These are phyloP conservation scores for Boletus mariae DNA, from an alignment of 1,284 basidiomycete species.

Conservation along the genomic window DNA sequence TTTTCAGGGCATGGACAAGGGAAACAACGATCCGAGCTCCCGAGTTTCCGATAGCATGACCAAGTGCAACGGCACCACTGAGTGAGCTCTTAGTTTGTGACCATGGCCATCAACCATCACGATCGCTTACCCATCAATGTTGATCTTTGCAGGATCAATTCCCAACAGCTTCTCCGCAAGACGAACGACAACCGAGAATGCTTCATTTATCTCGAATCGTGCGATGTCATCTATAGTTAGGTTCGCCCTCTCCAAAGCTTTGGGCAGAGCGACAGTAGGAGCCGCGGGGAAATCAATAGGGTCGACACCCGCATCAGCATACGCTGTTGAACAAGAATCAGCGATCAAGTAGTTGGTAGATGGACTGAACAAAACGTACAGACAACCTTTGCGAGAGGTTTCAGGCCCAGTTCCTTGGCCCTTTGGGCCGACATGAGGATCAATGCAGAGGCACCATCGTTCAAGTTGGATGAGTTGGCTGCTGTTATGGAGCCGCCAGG, in stretches of 20 bases:
- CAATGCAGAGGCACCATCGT: constrained; percentile 96
- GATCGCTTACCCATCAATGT: constrained; percentile 75
- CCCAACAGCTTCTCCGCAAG: constrained; percentile 87
- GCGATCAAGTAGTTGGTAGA: constrained; percentile 5
- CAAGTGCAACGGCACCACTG: constrained; percentile 89
- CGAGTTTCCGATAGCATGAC: constrained; percentile 95
- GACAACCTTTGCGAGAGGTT: constrained; percentile 87
- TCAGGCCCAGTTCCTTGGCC: constrained; percentile 83
- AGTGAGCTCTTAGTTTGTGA: constrained; percentile 15
- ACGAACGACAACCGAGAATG: constrained; percentile 93
- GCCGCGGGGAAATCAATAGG: constrained; percentile 98
- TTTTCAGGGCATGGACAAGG: constrained; percentile 86
- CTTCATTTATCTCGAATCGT: constrained; percentile 97
- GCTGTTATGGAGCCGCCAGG: constrained; percentile 89
- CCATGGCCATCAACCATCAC: constrained; percentile 3
- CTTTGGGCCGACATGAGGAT: constrained; percentile 91
- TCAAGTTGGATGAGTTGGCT: constrained; percentile 94
- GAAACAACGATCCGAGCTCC: constrained; percentile 95
- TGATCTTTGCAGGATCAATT: constrained; percentile 86
- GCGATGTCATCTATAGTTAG: constrained; percentile 83
- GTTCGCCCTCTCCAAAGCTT: constrained; percentile 85
- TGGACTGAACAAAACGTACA: constrained; percentile 50
- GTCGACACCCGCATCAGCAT: constrained; percentile 94
- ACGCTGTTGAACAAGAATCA: constrained; percentile 53
- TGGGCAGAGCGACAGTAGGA: constrained; percentile 87